Percentiles rank a stretch among this genome's conserved stretches.
phyloP scores from a whole-genome alignment of 176 grass and related monocot species.

The Phragmites australis region DNA sequence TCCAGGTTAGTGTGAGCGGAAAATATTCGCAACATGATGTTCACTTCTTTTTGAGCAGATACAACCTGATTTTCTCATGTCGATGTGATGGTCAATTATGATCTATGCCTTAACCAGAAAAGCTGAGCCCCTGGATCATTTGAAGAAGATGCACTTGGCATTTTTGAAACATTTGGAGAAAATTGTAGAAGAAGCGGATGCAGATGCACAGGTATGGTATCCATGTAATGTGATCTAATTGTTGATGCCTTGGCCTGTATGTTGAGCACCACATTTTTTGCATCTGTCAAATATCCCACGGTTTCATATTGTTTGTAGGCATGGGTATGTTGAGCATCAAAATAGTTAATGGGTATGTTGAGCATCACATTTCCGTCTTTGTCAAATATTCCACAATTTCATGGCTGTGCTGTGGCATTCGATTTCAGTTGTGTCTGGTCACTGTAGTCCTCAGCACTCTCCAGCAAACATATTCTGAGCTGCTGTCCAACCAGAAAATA shows the following conservation, averaged over 20 bases:
- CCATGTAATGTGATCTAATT: neutral
- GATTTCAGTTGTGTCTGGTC: neutral
- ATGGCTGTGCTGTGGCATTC: neutral
- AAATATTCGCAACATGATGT: neutral
- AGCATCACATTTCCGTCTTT: neutral
- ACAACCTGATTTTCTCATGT: conserved; percentile 3
- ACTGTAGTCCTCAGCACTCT: neutral
- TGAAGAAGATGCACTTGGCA: conserved; percentile 60
- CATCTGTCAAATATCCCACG: neutral
- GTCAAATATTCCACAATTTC: conserved; percentile 34
- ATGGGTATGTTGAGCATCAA: conserved; percentile 2
- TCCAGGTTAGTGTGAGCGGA: conserved; percentile 52
- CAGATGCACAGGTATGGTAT: conserved; percentile 57
- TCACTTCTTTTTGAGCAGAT: conserved; percentile 11
- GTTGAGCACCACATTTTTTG: neutral
- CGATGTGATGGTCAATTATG: conserved; percentile 25
- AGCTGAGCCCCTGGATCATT: conserved; percentile 67
- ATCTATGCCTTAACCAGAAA: conserved; percentile 51
- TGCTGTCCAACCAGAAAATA: neutral
- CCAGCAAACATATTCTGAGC: neutral
- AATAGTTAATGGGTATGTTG: neutral
- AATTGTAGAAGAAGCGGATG: conserved; percentile 44
- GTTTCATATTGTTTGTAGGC: neutral
- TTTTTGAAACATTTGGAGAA: conserved; percentile 54
- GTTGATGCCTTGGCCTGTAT: neutral